Base-by-base conservation (phyloP, 2,329 filamentous ascomycete genomes). In the Pezicula neosporulosa region DNA sequence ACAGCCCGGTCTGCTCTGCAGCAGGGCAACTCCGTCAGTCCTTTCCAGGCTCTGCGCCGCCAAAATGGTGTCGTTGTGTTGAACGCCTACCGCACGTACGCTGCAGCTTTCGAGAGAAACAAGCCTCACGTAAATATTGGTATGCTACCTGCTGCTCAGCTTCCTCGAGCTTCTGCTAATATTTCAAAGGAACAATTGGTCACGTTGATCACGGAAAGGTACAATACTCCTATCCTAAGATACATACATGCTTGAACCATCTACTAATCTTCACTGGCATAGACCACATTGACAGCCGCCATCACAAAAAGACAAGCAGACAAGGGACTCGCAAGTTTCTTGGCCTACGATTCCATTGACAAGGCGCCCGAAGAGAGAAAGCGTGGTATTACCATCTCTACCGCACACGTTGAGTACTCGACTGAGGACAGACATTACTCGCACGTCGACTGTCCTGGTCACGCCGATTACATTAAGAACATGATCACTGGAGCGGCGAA, bases 391-490 rank as follows among this genome's bases (percentile, higher is more conserved):
- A 99, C 94, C 71, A 99, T 99, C 71, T 92, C 94, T 54, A 95
- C 94, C 50, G 90, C 94, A 62, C 94, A 99, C 77, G 96, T 99
- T 77, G 94, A 99, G 80, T 99, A 97, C 81, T 77, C 90, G 64
- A 99, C 94, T 72, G 90, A 96, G 0, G 81, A 80, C 70, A 87
- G 94, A 69, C 94, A 99, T 80, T 99, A 99, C 78, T 94, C 94
- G 67, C 94, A 99, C 83, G 94, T 99, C 79, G 94, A 99, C 83
- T 99, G 94, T 77, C 94, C 94, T 53, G 94, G 94, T 76, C 94
- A 99, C 87, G 94, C 94, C 76, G 94, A 99, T 90, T 99, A 99
- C 82, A 97, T 99, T 81, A 99, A 99, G 85, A 99, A 99, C 87
- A 99, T 99, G 94, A 99, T 99, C 74, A 99, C 94, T 62, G 94